A percentile compares a stretch with the other conserved stretches of the same genome.
Conservation (phyloP, 345 rosid genomes). For the Odontarrhena argentea region DNA sequence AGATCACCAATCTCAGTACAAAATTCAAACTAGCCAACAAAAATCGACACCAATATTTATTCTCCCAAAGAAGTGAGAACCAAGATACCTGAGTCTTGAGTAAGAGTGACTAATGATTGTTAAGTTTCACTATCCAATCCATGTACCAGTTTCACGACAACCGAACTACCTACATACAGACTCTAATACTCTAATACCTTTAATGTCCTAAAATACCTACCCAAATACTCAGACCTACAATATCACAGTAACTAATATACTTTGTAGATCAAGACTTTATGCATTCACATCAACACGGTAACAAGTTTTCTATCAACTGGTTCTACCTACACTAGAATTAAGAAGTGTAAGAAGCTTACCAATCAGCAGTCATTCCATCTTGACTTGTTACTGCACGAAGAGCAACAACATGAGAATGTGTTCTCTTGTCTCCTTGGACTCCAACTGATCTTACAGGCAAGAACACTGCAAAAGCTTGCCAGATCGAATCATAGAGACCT, state of each 20-base stretch:
- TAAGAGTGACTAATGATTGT: no score
- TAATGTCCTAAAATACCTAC: no score
- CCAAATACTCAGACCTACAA: not conserved
- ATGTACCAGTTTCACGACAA: not conserved
- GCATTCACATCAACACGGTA: not conserved
- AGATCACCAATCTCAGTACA: slow-evolving; percentile 6
- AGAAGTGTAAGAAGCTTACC: slow-evolving; percentile 54
- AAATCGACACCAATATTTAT: not conserved
- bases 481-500: slow-evolving; percentile 85
- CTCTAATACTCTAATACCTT: no score
- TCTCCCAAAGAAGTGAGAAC: not conserved
- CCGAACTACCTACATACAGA: not conserved
- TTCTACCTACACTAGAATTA: not conserved
- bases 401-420: slow-evolving; percentile 98
- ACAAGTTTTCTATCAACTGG: not conserved
- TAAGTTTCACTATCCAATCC: not conserved
- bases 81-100: not conserved
- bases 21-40: not conserved
- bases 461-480: slow-evolving; percentile 99
- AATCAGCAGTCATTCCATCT: slow-evolving; percentile 99
- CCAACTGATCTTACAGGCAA: slow-evolving; percentile 95
- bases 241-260: not conserved
- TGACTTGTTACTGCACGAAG: slow-evolving; percentile 98
- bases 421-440: slow-evolving; percentile 99
- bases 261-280: not conserved